Base-by-base conservation (phyloP, 2,329 filamentous ascomycete genomes). In the Claviceps lovelessii region DNA sequence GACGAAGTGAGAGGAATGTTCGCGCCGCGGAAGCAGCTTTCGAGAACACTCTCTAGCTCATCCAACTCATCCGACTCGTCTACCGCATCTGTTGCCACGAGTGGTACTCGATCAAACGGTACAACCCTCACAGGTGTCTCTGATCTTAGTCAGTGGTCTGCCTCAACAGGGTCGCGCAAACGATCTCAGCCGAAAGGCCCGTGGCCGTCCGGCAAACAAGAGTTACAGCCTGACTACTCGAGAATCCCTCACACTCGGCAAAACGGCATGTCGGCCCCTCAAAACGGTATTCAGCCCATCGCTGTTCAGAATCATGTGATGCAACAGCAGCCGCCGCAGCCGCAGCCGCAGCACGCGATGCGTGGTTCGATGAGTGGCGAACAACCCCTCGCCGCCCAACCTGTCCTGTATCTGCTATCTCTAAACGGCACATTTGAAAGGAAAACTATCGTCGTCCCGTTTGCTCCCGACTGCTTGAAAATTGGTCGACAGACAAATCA, bases 401-500 rank as follows among this genome's bases (percentile, higher is more conserved):
- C 90, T 0, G 84, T 96, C 28, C 78, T 96, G 46, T 89, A 90
- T 58, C 80, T 98, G 5, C 73, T 91, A 6, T 94, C 93, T 0
- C 82, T 97, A 64, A 98, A 98, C 65, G 88, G 89, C 56, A 97
- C 91, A 1, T 98, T 98, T 67, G 93, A 97, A 69, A 85, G 90
- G 64, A 98, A 98, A 72, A 93, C 90, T 47, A 97, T 98, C 62
- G 88, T 81, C 39, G 88, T 98, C 2, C 93, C 93, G 0, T 95
- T 87, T 67, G 87, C 81, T 59, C 93, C 93, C n/a, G 91, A 97
- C n/a, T 86, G 88, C 45, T 76, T 98, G 51, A 84, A 90, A 59
- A 95, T 98, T 65, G 93, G 93, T 48, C 86, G 93, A 50, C 93
- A 98, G 71, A 98, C 93, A 23, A 98, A 98, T 69, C 88, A 89